Percentiles rank a stretch among this genome's conserved stretches.
Conservation (phyloP, 805 yeast genomes). For the Wickerhamomyces mucosus region DNA sequence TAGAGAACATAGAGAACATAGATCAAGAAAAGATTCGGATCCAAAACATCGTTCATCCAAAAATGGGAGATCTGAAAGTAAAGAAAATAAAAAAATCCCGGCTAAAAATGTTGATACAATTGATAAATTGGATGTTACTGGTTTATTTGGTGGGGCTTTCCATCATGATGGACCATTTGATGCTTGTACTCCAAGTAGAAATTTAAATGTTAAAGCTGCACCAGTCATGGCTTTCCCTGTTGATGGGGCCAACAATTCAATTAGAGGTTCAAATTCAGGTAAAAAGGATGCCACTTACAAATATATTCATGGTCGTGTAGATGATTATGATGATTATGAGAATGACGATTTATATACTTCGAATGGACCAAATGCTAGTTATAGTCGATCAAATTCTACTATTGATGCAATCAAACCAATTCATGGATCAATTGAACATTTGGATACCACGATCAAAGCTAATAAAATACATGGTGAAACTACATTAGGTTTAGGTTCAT, state of each 20-base stretch:
- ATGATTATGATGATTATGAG: constrained; percentile 36
- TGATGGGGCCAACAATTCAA: constrained; percentile 87
- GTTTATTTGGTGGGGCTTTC: constrained; percentile 87
- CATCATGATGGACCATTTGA: constrained; percentile 99
- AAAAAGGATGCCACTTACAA: constrained; percentile 57
- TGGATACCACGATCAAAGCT: constrained; percentile 63
- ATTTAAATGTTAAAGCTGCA: constrained; percentile 63
- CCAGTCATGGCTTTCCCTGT: constrained; percentile 95
- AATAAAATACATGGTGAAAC: constrained; percentile 76
- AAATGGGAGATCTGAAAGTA: constrained; percentile 20
- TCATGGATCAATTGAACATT: constrained; percentile 42
- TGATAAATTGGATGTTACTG: constrained; percentile 93
- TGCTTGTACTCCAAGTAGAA: constrained; percentile 95
- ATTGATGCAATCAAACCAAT: constrained; percentile 39
- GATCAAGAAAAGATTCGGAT: constrained; percentile 8
- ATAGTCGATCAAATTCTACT: constrained; percentile 9
- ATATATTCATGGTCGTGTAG: constrained; percentile 66
- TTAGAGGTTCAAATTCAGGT: constrained; percentile 56
- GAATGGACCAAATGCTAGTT: constrained; percentile 7
- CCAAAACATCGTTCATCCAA: constrained; percentile 11
- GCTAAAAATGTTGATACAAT: constrained; percentile 84
- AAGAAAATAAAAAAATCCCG: constrained; percentile 31
- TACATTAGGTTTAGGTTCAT: constrained; percentile 82
- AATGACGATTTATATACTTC: constrained; percentile 17
- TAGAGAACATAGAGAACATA: constrained; percentile 11